Percentiles rank a stretch among this genome's conserved stretches.
These are phyloP conservation scores for Usnea hakonensis DNA, from an alignment of 495 filamentous ascomycete genomes.

Conservation along the genomic window DNA sequence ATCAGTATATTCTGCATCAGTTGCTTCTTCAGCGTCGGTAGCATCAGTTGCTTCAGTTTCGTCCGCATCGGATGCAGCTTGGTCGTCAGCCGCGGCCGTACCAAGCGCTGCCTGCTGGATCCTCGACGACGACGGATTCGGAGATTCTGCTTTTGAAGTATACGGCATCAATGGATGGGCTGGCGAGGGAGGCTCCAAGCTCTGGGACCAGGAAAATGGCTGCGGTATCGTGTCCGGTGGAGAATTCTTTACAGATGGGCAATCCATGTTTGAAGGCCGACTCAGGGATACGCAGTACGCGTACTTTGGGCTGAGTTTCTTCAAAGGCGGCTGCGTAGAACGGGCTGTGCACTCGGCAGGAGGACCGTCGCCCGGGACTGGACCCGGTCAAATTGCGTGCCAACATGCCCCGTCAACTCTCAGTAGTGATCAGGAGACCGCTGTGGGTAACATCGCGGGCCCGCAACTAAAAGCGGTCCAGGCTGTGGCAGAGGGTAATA, in stretches of 20 bases:
- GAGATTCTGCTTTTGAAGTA: neutral
- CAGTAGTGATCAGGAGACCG: neutral
- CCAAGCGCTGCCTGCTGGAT: constrained; percentile 5
- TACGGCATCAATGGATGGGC: constrained; percentile 5
- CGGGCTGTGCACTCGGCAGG: constrained; percentile 2
- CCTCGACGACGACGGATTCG: neutral
- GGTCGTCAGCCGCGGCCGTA: neutral
- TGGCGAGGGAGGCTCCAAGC: neutral
- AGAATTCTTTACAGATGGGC: neutral
- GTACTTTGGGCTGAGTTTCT: constrained; percentile 1
- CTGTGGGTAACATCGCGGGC: neutral
- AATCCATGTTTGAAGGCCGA: neutral
- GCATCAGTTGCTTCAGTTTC: neutral
- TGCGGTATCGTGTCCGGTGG: neutral
- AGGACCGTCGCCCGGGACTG: neutral
- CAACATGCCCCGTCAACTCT: neutral
- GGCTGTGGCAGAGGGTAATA: neutral
- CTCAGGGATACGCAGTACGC: neutral
- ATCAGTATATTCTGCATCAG: neutral
- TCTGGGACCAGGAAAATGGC: constrained; percentile 2
- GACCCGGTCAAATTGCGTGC: neutral
- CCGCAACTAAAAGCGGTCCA: constrained; percentile 2
- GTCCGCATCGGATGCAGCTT: neutral
- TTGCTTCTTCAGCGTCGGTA: neutral
- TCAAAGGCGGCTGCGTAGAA: constrained; percentile 7